These are phyloP conservation scores for Epichloe sp. DNA, from an alignment of 2,329 filamentous ascomycete genomes.

Conservation along the genomic window DNA sequence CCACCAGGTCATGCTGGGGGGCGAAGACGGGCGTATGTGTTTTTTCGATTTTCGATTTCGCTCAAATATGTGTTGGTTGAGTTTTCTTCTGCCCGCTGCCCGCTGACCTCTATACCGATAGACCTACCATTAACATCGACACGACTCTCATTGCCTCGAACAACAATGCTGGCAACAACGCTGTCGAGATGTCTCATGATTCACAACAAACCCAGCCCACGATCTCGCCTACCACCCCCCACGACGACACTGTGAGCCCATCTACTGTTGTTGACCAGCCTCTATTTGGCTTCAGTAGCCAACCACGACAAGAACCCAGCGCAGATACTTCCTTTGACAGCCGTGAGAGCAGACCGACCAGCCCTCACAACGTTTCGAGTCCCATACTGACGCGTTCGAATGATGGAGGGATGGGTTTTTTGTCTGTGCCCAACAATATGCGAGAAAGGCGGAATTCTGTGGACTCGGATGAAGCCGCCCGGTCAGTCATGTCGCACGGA, in stretches of 20 bases:
- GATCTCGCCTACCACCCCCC: conserved; percentile 21
- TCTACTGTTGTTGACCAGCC: conserved; percentile 22
- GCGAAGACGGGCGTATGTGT: conserved; percentile 28
- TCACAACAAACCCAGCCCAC: conserved; percentile 4
- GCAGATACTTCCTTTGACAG: conserved; percentile 51
- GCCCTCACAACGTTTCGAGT: conserved; percentile 59
- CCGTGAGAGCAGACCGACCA: conserved; percentile 53
- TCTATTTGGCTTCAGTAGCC: conserved; percentile 13
- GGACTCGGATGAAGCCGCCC: conserved; percentile 50
- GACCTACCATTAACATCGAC: conserved; percentile 42
- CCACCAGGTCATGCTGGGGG: conserved; percentile 8
- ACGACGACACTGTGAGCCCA: conserved; percentile 29
- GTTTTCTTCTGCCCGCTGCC: not conserved
- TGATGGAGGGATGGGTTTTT: conserved; percentile 39
- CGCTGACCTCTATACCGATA: conserved; percentile 11
- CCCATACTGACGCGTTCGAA: conserved; percentile 33
- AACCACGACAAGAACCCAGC: conserved; percentile 30
- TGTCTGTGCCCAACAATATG: conserved; percentile 48
- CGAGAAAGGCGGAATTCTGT: conserved; percentile 56
- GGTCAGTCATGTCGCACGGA: conserved; percentile 46
- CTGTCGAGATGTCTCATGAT: conserved; percentile 18
- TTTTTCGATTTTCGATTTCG: not conserved
- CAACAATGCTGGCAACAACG: conserved; percentile 13
- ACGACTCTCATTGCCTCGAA: conserved; percentile 28
- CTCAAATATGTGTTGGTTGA: not conserved